These are phyloP conservation scores for Chalciporus sp. DNA, from an alignment of 1,284 basidiomycete species.

Conservation along the genomic window DNA sequence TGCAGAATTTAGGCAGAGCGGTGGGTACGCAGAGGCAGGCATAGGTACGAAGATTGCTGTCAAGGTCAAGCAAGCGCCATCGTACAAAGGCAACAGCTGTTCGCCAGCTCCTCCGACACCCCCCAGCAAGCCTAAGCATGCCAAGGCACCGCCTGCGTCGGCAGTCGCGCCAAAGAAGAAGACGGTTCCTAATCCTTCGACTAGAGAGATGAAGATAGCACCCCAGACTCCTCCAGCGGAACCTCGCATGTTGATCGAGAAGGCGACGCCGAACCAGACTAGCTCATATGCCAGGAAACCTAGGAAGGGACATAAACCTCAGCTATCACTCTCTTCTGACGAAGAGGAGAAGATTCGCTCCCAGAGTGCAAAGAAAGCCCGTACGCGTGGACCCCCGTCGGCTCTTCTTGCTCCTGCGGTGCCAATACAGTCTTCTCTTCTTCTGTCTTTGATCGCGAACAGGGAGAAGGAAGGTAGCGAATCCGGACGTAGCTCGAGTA, in stretches of 20 bases:
- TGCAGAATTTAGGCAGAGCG: slow-evolving; percentile 13
- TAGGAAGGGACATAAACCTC: slow-evolving; percentile 33
- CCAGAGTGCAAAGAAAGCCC: slow-evolving; percentile 62
- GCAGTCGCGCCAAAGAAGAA: slow-evolving; percentile 7
- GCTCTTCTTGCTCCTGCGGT: slow-evolving; percentile 4
- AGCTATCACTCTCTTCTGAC: slow-evolving; percentile 62
- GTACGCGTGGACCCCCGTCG: slow-evolving; percentile 40
- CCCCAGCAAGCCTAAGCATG: slow-evolving; percentile 22
- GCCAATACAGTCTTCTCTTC: slow-evolving; percentile 19
- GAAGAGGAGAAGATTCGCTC: slow-evolving; percentile 72
- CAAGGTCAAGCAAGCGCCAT: slow-evolving; percentile 49
- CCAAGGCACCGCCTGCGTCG: slow-evolving; percentile 8
- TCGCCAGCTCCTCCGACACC: slow-evolving; percentile 10
- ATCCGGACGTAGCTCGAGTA: slow-evolving; percentile 18
- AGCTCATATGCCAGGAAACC: slow-evolving; percentile 23
- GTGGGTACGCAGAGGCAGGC: slow-evolving; percentile 14
- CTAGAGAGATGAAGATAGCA: slow-evolving; percentile 7
- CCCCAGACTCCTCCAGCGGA: slow-evolving; percentile 32
- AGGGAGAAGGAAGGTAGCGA: slow-evolving; percentile 17
- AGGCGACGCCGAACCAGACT: slow-evolving; percentile 25
- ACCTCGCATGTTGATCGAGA: slow-evolving; percentile 14
- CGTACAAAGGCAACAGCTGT: slow-evolving; percentile 42
- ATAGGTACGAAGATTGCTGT: slow-evolving; percentile 12
- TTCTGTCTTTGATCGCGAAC: slow-evolving; percentile 25
- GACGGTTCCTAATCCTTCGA: not conserved